Base-by-base conservation (phyloP, 176 grass and related monocot genomes). In the Pharus latifolius region DNA sequence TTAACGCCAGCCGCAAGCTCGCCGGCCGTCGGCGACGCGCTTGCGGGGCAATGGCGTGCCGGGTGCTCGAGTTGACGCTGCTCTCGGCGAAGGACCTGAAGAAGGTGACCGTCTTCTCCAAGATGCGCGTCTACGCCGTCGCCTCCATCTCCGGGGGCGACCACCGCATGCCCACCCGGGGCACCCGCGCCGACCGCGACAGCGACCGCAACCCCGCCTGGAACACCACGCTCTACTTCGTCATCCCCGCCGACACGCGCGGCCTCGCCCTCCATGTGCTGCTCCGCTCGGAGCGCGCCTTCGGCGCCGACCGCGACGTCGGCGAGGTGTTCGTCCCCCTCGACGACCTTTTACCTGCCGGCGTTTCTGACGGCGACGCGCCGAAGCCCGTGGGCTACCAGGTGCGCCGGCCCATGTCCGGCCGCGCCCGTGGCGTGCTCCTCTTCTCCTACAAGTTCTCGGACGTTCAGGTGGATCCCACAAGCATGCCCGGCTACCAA, bases 21-120 rank as follows among this genome's bases (percentile, higher is more conserved):
- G 53, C 31, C 43, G 15, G 4, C 29, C 49, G 2, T 15, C 27
- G 32, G 7, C 64, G 10, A 29, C 43, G 47, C 28, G 15, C n/a
- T n/a, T 12, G 10, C 3, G 35, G 30, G 35, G 43, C 70, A 6
- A 84, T 87, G 83, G 65, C 82, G 20, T 69, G 72, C 64, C 77
- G 76, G 33, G 41, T 73, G 0, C 72, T 96, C 37, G 80, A 96
- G 54, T 14, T 96, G n/a, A 96, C 80, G 6, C 27, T 89, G 48
- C 48, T 96, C 64, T 96, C 92, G 2, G 92, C 83, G 1, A 87
- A 54, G 53, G 86, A 96, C 61, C 85, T 96, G 12, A 84, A 92
- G 76, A 80, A 87, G 67, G 77, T 92, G 33, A 79, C 85, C 10
- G 19, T 82, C 48, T 82, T 92, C 47, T 84, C 85, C 23, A 80